These are phyloP conservation scores for Colletotrichum gloeosporioides DNA, from an alignment of 2,329 filamentous ascomycete genomes.

Conservation along the genomic window DNA sequence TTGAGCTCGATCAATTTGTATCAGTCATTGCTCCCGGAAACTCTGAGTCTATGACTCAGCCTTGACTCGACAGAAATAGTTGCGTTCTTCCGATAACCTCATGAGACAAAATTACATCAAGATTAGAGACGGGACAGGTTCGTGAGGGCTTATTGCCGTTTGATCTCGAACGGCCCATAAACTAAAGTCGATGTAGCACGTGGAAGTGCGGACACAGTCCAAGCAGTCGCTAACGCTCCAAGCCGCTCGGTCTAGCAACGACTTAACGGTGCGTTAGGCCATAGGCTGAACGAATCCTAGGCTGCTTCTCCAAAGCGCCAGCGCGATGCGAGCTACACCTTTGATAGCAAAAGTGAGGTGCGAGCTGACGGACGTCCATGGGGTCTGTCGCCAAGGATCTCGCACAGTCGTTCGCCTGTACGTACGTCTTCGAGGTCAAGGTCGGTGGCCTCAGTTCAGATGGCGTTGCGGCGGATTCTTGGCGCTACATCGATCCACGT, in stretches of 20 bases:
- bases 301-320: neutral
- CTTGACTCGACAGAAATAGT: neutral
- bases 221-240: neutral
- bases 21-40: neutral
- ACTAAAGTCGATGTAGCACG: neutral
- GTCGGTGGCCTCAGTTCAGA: constrained; percentile 12
- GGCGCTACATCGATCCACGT: neutral
- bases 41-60: neutral
- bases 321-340: neutral
- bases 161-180: neutral
- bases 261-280: neutral
- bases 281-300: neutral
- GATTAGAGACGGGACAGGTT: neutral
- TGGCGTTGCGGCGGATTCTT: constrained; percentile 3
- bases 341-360: neutral
- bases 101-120: neutral
- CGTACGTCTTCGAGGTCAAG: neutral
- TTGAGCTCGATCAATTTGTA: neutral
- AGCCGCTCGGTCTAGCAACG: neutral
- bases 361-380: neutral
- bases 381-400: neutral
- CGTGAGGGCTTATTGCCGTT: neutral
- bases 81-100: neutral
- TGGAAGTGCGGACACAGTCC: neutral
- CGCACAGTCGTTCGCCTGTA: neutral